Evolutionary conservation across 148 eudicot genomes (phyloP), one percentile per base, ranked within the genome.

Genomic region (Simmondsia chinensis): DNA sequence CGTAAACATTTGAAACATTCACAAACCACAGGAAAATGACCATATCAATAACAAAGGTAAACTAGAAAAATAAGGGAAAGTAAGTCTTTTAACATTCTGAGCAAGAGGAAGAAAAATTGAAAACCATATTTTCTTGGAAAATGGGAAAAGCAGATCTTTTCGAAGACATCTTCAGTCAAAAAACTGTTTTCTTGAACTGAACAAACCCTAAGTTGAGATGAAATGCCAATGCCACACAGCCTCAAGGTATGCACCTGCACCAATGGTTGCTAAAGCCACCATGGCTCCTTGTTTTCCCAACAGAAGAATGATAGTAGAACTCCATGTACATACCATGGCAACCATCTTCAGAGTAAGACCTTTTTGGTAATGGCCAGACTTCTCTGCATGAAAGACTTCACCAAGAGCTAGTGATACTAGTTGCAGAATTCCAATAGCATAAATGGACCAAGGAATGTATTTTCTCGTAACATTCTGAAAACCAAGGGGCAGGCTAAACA

Each of bases 211-310:
- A n/a, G n/a, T n/a, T n/a, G n/a, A n/a, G n/a, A n/a, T n/a, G n/a
- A n/a, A n/a, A n/a, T n/a, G n/a, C n/a, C n/a, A n/a, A 29, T 23
- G 32, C 23, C 20, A 10, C 8, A 25, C 47, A 51, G 49, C 39
- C 24, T 48, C 27, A 22, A 49, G 12, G 39, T 40, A 57, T 39
- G 65, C 54, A 86, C 99, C 99, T 86, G 82, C 96, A 42, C 66
- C 61, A 18, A 93, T 48, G 31, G 73, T 57, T 56, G 76, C 87
- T 40, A 93, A 40, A 52, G 74, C 86, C 59, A 71, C 55, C 59
- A 77, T 52, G 33, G 87, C 69, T 21, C 99, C 99, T 73, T 86
- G 99, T 59, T 69, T 93, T 28, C 96, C 99, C 28, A 83, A 79
- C n/a, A 93, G 65, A 24, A 86, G 49, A 36, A 93, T 73, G 38